phyloP scores from a whole-genome alignment of 441 rosid species.

The Syzygium syzygioides region DNA sequence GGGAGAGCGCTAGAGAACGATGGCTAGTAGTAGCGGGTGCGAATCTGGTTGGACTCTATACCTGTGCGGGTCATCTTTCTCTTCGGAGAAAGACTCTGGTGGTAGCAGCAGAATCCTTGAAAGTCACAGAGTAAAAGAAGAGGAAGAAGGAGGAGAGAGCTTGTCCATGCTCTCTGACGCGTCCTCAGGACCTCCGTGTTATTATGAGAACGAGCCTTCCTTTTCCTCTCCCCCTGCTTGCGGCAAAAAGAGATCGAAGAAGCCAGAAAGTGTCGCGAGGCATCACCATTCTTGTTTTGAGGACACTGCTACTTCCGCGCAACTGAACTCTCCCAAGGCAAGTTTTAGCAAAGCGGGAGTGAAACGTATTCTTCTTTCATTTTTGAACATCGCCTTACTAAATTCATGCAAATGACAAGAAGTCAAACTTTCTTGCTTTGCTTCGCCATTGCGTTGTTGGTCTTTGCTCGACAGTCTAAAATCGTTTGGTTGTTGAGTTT shows the following conservation, averaged over 20 bases:
- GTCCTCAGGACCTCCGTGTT: constrained; percentile 89
- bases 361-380: neutral
- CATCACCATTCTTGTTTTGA: neutral
- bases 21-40: constrained; percentile 67
- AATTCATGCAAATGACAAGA: neutral
- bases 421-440: neutral
- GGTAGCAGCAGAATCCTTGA: neutral
- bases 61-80: constrained; percentile 17
- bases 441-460: neutral
- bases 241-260: neutral
- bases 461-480: neutral
- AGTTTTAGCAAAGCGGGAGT: neutral
- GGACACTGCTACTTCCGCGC: neutral
- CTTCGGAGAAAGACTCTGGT: neutral
- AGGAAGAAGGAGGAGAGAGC: constrained; percentile 42
- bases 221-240: neutral
- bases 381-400: neutral
- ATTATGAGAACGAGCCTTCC: constrained; percentile 26
- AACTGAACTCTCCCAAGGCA: neutral
- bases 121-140: neutral
- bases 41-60: constrained; percentile 97
- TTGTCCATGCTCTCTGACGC: constrained; percentile 96
- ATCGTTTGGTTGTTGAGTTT: neutral
- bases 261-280: neutral
- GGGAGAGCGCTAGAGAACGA: neutral